Percentiles rank a stretch among this genome's conserved stretches.
Evolutionary conservation across 164 flowering plant genomes (phyloP).

Genomic region (Magnolia sinica): DNA sequence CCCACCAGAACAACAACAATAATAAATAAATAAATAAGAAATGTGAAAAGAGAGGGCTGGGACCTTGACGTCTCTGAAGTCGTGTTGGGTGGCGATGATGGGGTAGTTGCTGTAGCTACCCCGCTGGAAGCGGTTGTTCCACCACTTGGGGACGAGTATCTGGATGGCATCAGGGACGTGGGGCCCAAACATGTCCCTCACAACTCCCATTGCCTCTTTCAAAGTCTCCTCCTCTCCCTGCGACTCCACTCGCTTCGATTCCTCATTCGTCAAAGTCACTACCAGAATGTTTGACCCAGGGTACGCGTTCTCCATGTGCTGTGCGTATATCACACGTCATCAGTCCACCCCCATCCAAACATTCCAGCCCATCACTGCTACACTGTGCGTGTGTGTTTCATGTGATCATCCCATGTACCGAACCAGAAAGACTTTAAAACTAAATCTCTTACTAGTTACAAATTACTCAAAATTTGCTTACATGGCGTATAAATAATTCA

Average conservation of each 20-base stretch:
- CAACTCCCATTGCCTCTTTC: constrained; percentile 75
- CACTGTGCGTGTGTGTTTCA: no score
- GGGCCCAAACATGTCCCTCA: constrained; percentile 86
- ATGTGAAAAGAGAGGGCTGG: neutral
- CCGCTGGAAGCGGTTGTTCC: constrained; percentile 90
- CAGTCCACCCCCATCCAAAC: neutral
- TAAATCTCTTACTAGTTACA: no score
- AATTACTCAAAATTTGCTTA: no score
- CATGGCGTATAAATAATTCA: no score
- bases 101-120: constrained; percentile 97
- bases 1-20: neutral
- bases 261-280: constrained; percentile 90
- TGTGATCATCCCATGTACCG: no score
- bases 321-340: constrained; percentile 10
- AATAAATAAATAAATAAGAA: neutral
- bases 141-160: constrained; percentile 95
- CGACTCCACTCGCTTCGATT: constrained; percentile 85
- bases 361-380: no score
- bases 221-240: constrained; percentile 70
- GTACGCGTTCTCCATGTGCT: constrained; percentile 98
- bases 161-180: constrained; percentile 65
- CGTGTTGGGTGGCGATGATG: constrained; percentile 47
- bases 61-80: constrained; percentile 61
- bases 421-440: no score
- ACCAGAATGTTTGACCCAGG: constrained; percentile 91